These are phyloP conservation scores for Selaginella moellendorffii DNA, from an alignment of 75 land plant genomes.

Conservation along the genomic window DNA sequence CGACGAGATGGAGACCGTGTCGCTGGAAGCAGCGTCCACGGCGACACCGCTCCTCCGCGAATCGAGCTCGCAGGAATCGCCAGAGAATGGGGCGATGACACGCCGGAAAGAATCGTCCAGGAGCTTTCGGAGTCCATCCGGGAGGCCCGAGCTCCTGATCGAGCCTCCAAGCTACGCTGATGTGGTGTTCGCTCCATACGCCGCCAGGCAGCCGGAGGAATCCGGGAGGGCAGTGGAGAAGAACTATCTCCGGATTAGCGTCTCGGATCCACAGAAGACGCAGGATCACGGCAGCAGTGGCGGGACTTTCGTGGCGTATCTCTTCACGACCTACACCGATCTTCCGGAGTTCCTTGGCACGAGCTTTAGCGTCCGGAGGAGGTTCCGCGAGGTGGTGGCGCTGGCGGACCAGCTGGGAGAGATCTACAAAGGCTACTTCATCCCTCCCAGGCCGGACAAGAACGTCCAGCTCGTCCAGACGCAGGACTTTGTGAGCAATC, in stretches of 20 bases:
- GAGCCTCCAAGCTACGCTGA: constrained; percentile 95
- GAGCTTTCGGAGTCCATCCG: constrained; percentile 1
- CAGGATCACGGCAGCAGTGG: background rate
- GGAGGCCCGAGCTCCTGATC: constrained; percentile 23
- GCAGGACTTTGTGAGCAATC: constrained; percentile 75
- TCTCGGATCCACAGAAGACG: constrained; percentile 6
- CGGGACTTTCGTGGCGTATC: constrained; percentile 42
- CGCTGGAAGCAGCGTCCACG: too few species aligned
- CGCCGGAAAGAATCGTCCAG: too few species aligned
- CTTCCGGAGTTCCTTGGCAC: constrained; percentile 30
- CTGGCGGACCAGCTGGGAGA: constrained; percentile 68
- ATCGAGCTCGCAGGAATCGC: too few species aligned
- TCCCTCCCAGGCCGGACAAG: constrained; percentile 82
- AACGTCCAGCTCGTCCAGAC: constrained; percentile 75
- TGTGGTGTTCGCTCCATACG: constrained; percentile 52
- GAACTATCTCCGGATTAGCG: background rate
- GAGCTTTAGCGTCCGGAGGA: constrained; percentile 49
- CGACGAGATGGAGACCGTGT: too few species aligned
- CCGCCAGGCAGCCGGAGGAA: constrained; percentile 7
- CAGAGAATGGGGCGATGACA: too few species aligned
- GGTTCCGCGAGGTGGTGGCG: constrained; percentile 79
- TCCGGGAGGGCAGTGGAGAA: background rate
- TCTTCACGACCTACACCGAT: constrained; percentile 52
- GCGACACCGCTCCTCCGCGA: too few species aligned
- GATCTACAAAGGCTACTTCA: constrained; percentile 58